Evolutionary conservation across 177 flowering plant species (phyloP).

Genomic region (Tripterygium wilfordii): DNA sequence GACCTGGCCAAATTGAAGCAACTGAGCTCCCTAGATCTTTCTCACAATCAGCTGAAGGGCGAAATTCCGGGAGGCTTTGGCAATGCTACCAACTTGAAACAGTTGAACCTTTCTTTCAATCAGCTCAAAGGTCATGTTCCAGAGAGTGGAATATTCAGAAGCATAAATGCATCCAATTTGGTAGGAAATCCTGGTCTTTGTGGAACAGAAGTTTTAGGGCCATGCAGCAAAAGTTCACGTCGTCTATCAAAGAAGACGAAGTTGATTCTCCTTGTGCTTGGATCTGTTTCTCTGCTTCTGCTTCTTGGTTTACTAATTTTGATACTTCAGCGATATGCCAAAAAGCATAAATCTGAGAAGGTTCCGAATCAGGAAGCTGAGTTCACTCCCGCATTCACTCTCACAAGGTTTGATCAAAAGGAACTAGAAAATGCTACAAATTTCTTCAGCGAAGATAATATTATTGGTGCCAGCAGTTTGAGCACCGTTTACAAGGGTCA

Average conservation of each 20-base stretch:
- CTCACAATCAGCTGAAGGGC: conserved; percentile 3
- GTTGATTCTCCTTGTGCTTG: conserved; percentile 31
- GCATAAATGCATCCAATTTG: conserved; percentile 36
- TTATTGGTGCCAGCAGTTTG: conserved; percentile 54
- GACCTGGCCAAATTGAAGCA: conserved; percentile 34
- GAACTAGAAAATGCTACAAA: conserved; percentile 56
- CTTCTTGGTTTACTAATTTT: conserved; percentile 25
- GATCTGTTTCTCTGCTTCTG: conserved; percentile 25
- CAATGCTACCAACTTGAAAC: conserved; percentile 29
- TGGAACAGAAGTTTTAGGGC: conserved; percentile 33
- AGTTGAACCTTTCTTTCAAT: conserved; percentile 73
- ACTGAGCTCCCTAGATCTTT: conserved; percentile 50
- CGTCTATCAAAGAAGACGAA: conserved; percentile 31
- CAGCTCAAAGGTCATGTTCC: conserved; percentile 71
- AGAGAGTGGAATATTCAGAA: conserved; percentile 40
- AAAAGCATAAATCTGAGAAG: conserved; percentile 15
- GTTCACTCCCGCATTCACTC: conserved; percentile 18
- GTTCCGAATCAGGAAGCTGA: conserved; percentile 16
- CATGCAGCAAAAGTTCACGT: conserved; percentile 34
- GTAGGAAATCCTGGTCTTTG: conserved; percentile 64
- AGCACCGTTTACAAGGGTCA: conserved; percentile 83
- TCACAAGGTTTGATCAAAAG: conserved; percentile 44
- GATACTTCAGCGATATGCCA: conserved; percentile 10
- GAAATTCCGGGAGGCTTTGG: neutral
- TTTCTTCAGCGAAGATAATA: conserved; percentile 42